A percentile compares a stretch with the other conserved stretches of the same genome.
Conservation (phyloP, 2,329 filamentous ascomycete species). For the Fusarium sp. region DNA sequence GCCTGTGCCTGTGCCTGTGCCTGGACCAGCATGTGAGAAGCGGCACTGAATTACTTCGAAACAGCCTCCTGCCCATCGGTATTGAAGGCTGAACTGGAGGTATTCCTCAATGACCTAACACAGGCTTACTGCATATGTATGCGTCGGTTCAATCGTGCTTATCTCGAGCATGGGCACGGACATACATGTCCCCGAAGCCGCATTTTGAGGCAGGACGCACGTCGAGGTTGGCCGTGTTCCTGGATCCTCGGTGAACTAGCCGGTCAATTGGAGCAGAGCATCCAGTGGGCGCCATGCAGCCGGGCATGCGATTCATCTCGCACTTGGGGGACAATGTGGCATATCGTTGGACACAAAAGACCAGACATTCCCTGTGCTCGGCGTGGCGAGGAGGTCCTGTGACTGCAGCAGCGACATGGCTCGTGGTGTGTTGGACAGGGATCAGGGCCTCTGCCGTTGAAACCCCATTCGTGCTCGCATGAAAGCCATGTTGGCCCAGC, state of each 20-base stretch:
- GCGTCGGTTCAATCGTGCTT: conserved; percentile 28
- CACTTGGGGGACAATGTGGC: conserved; percentile 25
- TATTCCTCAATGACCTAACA: conserved; percentile 17
- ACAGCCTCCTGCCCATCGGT: neutral
- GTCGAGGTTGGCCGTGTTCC: conserved; percentile 41
- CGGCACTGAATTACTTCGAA: conserved; percentile 8
- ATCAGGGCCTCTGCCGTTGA: conserved; percentile 47
- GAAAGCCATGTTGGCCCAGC: conserved; percentile 36
- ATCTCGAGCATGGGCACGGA: conserved; percentile 38
- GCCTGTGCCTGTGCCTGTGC: neutral
- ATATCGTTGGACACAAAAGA: conserved; percentile 33
- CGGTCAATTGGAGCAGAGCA: conserved; percentile 42
- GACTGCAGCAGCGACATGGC: conserved; percentile 48
- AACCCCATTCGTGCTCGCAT: conserved; percentile 49
- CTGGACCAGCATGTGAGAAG: conserved; percentile 6
- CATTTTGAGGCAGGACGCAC: conserved; percentile 23
- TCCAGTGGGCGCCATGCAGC: conserved; percentile 27
- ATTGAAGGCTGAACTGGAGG: conserved; percentile 9
- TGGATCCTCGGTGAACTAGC: conserved; percentile 49
- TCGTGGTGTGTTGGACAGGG: conserved; percentile 50
- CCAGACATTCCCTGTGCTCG: conserved; percentile 43
- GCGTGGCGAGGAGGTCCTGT: conserved; percentile 50
- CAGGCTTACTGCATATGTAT: conserved; percentile 19
- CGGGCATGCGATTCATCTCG: conserved; percentile 36
- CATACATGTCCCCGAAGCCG: conserved; percentile 39